Base-by-base conservation (phyloP, 768 basidiomycete species). In the Hemileccinum rubropunctum region DNA sequence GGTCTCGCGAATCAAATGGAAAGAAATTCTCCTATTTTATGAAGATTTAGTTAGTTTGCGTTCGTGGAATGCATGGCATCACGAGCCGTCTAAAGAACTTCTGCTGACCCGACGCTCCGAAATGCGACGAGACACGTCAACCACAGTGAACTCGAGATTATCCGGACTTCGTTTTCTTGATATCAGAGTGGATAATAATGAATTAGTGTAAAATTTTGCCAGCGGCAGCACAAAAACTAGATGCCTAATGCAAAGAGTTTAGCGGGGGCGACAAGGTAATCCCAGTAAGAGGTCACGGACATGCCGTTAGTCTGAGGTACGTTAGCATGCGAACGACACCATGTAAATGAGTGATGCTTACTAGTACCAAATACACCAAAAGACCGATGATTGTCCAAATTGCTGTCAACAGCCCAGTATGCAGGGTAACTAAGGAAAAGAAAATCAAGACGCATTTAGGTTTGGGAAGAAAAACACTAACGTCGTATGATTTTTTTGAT, bases 381-480 rank as follows among this genome's bases (percentile, higher is more conserved):
- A 72, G 60, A 38, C 70, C 69, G 14, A 63, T 17, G 4, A 65
- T 54, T 12, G 73, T 68, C 59, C 65, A 69, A 17, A 74, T 43
- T 23, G 72, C 54, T n/a, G 73, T 75, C 12, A 75, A 32, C 9
- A 69, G 26, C 28, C 74, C 73, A 0, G 71, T 75, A 30, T 74
- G 73, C 11, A 74, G 52, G 4, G 73, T 73, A 32, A 72, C 72
- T 74, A 45, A n/a, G 20, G 21, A 18, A 30, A 37, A 4, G 3
- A 30, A 51, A 18, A 28, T 32, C 17, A 10, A 14, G 32, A 51
- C 26, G 20, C 5, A 8, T 27, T 34, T 30, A 23, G 6, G 23
- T 23, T 23, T 23, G 4, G 34, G 10, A 49, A 14, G 21, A 17
- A 36, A 33, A 37, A 11, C 17, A 50, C 38, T 13, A 41, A 70